Evolutionary conservation across 306 rosid genomes (phyloP).

Genomic region (Quercus alba): DNA sequence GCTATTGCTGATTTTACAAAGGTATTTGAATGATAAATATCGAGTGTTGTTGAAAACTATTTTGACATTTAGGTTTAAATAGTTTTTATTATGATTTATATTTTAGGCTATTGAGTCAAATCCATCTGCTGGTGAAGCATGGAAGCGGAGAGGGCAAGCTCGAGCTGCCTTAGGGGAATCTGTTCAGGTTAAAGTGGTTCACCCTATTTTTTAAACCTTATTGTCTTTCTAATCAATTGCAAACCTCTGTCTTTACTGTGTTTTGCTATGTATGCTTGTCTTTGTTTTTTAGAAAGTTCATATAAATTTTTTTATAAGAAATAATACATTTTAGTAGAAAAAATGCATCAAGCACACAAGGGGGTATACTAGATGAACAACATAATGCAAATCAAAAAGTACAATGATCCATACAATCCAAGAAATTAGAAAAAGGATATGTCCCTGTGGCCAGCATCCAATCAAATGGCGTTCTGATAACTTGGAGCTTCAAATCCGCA

Average conservation of each 20-base stretch:
- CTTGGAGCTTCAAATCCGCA: too few species aligned
- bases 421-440: too few species aligned
- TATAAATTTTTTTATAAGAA: not conserved
- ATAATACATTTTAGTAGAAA: too few species aligned
- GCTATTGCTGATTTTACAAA: conserved; percentile 93
- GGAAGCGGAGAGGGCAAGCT: conserved; percentile 99
- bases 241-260: conserved; percentile 6
- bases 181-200: conserved; percentile 61
- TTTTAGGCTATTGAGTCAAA: conserved; percentile 86
- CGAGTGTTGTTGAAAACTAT: conserved; percentile 10
- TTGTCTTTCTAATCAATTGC: not conserved
- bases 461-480: too few species aligned
- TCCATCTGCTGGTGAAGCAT: conserved; percentile 89
- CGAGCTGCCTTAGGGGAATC: conserved; percentile 95
- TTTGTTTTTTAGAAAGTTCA: not conserved
- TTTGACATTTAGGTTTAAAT: conserved; percentile 10
- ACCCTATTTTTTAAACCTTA: conserved; percentile 11
- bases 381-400: too few species aligned
- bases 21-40: conserved; percentile 44
- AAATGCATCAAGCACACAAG: too few species aligned
- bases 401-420: too few species aligned
- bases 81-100: conserved; percentile 16
- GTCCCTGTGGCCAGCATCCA: too few species aligned
- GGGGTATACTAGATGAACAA: too few species aligned
- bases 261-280: not conserved